Conservation (phyloP, 768 basidiomycete genomes). For the Strobilomyces confusus region DNA sequence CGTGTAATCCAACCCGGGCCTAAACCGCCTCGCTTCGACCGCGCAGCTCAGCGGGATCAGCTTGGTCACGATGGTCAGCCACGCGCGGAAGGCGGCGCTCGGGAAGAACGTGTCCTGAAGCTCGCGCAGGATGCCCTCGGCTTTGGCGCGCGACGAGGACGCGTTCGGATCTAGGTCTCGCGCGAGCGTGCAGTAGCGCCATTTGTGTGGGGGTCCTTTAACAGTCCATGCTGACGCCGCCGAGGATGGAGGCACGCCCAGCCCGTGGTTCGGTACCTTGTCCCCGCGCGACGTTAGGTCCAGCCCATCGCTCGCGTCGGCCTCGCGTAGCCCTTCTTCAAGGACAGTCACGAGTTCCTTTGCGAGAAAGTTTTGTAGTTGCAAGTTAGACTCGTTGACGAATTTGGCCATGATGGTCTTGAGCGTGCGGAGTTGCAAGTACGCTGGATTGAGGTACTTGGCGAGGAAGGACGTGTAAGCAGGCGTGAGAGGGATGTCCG, state of each 20-base stretch:
- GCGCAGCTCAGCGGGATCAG: slow-evolving; percentile 68
- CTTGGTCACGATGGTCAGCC: slow-evolving; percentile 71
- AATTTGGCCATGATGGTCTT: slow-evolving; percentile 77
- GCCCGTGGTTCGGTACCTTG: slow-evolving; percentile 62
- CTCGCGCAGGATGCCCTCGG: slow-evolving; percentile 23
- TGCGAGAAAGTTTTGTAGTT: slow-evolving; percentile 82
- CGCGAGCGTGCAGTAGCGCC: slow-evolving; percentile 78
- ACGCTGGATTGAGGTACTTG: slow-evolving; percentile 84
- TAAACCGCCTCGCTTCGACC: slow-evolving; percentile 82
- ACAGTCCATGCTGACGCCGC: slow-evolving; percentile 60
- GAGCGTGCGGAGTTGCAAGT: slow-evolving; percentile 80
- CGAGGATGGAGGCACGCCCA: slow-evolving; percentile 44
- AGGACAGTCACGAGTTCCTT: slow-evolving; percentile 65
- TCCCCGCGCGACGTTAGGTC: slow-evolving; percentile 44
- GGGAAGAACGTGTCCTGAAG: slow-evolving; percentile 79
- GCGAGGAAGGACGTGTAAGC: slow-evolving; percentile 69
- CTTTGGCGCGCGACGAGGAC: slow-evolving; percentile 9
- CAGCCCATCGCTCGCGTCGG: slow-evolving; percentile 63
- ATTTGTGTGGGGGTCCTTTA: slow-evolving; percentile 90
- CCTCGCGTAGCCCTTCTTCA: slow-evolving; percentile 57
- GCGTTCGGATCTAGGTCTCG: not conserved
- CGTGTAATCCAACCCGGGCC: slow-evolving; percentile 93
- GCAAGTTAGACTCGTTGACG: slow-evolving; percentile 79
- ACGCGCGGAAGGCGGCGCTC: slow-evolving; percentile 83
- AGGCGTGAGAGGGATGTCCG: slow-evolving; percentile 50